These are phyloP conservation scores for Emergomyces orientalis DNA, from an alignment of 2,329 filamentous ascomycete species.

Conservation along the genomic window DNA sequence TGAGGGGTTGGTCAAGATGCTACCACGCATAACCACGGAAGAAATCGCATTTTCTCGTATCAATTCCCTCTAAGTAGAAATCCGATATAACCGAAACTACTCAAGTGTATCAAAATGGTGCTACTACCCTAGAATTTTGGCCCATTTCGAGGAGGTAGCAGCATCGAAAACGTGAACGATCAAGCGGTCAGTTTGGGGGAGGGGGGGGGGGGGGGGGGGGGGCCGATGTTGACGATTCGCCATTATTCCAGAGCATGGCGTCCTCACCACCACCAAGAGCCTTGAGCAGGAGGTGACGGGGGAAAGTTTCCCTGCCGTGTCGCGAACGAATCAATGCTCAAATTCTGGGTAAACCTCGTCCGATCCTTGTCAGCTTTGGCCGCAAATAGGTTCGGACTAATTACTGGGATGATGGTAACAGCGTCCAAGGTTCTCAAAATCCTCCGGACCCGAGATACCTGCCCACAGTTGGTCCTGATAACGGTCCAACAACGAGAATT, in stretches of 20 bases:
- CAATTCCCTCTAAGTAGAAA: not conserved
- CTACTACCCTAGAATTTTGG: not conserved
- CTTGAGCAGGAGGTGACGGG: not conserved
- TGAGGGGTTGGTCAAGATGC: not conserved
- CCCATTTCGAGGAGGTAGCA: not conserved
- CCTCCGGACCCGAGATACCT: not conserved
- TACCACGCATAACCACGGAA: not conserved
- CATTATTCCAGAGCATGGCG: not conserved
- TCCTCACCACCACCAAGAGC: not conserved
- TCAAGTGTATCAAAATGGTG: not conserved
- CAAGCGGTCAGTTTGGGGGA: not conserved
- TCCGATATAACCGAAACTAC: not conserved
- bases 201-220: not conserved
- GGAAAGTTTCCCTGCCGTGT: not conserved
- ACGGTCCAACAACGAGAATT: not conserved
- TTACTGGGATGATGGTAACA: not conserved
- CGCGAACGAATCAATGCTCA: not conserved
- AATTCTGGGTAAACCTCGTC: not conserved
- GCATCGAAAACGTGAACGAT: not conserved
- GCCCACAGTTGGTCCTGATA: too few relatives aligned
- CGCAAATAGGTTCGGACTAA: not conserved
- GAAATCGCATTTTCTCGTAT: not conserved
- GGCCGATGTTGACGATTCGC: not conserved
- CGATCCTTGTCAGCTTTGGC: not conserved
- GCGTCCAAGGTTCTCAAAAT: too few relatives aligned